Percentiles rank a stretch among this genome's conserved stretches.
Evolutionary conservation across 1,284 basidiomycete genomes (phyloP).

Genomic region (Austroboletus novae-zelandiae): DNA sequence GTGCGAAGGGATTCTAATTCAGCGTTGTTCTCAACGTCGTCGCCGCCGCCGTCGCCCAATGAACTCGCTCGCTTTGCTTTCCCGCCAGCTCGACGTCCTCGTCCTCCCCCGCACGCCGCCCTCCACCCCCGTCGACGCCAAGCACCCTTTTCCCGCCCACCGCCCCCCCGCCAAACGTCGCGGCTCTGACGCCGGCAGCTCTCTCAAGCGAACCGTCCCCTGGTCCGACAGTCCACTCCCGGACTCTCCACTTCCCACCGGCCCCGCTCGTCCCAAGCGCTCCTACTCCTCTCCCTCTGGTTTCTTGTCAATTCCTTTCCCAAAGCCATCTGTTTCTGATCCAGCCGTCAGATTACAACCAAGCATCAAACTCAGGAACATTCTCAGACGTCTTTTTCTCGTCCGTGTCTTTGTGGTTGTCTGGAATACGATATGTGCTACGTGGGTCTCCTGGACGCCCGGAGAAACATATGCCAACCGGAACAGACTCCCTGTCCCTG

Average conservation of each 20-base stretch:
- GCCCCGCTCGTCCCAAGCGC: constrained; percentile 40
- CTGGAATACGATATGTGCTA: constrained; percentile 51
- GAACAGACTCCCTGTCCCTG: constrained; percentile 8
- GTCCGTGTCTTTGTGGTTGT: constrained; percentile 49
- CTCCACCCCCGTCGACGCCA: constrained; percentile 45
- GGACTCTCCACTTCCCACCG: constrained; percentile 25
- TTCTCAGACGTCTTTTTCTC: constrained; percentile 49
- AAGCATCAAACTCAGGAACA: constrained; percentile 29
- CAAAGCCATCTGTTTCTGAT: constrained; percentile 30
- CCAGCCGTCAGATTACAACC: constrained; percentile 27
- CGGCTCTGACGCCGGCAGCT: constrained; percentile 32
- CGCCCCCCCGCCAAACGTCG: constrained; percentile 19
- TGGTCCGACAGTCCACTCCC: constrained; percentile 57
- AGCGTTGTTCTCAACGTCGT: background rate
- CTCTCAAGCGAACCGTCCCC: constrained; percentile 49
- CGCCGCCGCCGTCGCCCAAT: constrained; percentile 33
- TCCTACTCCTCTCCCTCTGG: constrained; percentile 37
- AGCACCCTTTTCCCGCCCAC: constrained; percentile 16
- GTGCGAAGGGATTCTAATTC: constrained; percentile 10
- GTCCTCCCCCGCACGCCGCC: constrained; percentile 49
- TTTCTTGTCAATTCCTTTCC: constrained; percentile 31
- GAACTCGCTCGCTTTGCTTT: constrained; percentile 70
- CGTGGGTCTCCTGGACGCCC: constrained; percentile 43
- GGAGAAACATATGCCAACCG: constrained; percentile 24
- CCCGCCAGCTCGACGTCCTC: constrained; percentile 66